These are phyloP conservation scores for Alternaria gaisen DNA, from an alignment of 2,329 filamentous ascomycete genomes.

Conservation along the genomic window DNA sequence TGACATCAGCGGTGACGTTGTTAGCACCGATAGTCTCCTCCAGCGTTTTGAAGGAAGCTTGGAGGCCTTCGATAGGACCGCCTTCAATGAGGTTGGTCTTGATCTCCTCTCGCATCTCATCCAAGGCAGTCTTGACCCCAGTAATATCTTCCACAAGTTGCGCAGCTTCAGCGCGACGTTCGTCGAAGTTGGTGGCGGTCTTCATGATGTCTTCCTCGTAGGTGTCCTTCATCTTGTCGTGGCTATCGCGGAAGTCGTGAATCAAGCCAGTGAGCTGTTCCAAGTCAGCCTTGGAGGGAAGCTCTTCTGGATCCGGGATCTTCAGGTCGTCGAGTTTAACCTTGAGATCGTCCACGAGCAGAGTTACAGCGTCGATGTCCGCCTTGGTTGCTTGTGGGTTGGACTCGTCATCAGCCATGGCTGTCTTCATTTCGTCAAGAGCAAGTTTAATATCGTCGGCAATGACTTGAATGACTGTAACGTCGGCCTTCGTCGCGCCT, in stretches of 20 bases:
- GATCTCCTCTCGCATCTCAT: constrained; percentile 79
- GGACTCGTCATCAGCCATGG: constrained; percentile 60
- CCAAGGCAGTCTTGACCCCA: constrained; percentile 79
- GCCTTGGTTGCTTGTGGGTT: constrained; percentile 76
- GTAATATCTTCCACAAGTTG: constrained; percentile 79
- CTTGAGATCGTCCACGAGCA: constrained; percentile 87
- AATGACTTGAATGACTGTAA: constrained; percentile 78
- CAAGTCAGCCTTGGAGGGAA: constrained; percentile 81
- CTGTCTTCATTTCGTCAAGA: constrained; percentile 71
- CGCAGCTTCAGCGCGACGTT: constrained; percentile 83
- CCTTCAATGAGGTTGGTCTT: constrained; percentile 81
- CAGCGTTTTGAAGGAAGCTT: constrained; percentile 71
- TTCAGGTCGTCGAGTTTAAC: constrained; percentile 76
- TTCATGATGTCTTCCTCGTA: constrained; percentile 77
- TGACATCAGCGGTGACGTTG: constrained; percentile 57
- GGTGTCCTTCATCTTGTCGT: constrained; percentile 75
- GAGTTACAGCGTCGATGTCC: constrained; percentile 80
- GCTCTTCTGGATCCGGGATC: constrained; percentile 72
- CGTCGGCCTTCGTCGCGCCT: constrained; percentile 78
- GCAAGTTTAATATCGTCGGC: constrained; percentile 78
- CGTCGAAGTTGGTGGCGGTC: constrained; percentile 80
- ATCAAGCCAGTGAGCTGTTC: constrained; percentile 66
- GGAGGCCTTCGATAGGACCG: constrained; percentile 67
- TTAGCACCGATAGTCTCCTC: constrained; percentile 70
- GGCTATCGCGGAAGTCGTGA: constrained; percentile 63